These are phyloP conservation scores for Clitoria ternatea DNA, from an alignment of 306 rosid species.

Conservation along the genomic window DNA sequence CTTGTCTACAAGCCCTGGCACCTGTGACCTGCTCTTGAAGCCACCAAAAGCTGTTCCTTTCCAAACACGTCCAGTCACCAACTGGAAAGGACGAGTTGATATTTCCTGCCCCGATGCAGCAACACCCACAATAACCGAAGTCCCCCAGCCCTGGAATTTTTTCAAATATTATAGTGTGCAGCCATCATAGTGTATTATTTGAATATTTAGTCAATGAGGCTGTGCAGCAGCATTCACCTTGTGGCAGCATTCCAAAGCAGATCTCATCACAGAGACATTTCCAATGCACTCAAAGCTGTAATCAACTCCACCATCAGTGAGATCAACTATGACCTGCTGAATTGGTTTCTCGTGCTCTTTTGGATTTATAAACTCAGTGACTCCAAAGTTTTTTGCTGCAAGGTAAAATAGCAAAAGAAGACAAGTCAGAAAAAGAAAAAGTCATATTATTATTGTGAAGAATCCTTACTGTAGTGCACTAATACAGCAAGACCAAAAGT, in stretches of 20 bases:
- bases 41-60: conserved; percentile 98
- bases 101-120: conserved; percentile 96
- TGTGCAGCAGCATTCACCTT: conserved; percentile 42
- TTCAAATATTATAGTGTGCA: not conserved
- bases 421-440: not conserved
- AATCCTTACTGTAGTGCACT: not conserved
- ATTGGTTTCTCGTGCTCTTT: conserved; percentile 86
- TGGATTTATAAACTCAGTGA: conserved; percentile 87
- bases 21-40: conserved; percentile 95
- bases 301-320: conserved; percentile 92
- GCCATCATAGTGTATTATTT: not conserved
- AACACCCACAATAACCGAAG: conserved; percentile 89
- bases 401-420: conserved; percentile 16
- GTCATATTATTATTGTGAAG: not conserved
- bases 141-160: conserved; percentile 84
- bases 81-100: conserved; percentile 88
- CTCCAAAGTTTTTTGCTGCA: conserved; percentile 88
- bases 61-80: conserved; percentile 96
- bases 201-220: conserved; percentile 6
- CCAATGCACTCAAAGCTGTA: conserved; percentile 97
- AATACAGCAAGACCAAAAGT: not conserved
- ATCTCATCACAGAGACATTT: conserved; percentile 82
- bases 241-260: conserved; percentile 92
- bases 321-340: conserved; percentile 78
- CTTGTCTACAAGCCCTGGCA: conserved; percentile 95